phyloP scores from a whole-genome alignment of 805 yeast genomes.

The Metschnikowia continentalis region DNA sequence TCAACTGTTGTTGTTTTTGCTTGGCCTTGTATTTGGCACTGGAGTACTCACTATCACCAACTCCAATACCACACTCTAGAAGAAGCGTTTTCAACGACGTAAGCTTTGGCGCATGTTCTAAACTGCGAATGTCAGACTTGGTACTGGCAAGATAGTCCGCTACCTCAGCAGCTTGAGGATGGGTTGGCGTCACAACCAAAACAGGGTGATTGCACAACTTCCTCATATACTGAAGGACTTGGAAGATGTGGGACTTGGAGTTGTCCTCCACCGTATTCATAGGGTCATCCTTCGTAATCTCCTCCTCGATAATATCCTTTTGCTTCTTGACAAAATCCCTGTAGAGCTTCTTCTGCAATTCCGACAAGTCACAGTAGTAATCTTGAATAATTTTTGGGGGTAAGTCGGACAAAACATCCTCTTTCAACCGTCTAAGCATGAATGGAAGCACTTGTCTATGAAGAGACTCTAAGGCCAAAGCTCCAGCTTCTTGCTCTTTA shows the following conservation, averaged over 20 bases:
- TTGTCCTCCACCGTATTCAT: slow-evolving; percentile 39
- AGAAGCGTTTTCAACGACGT: slow-evolving; percentile 75
- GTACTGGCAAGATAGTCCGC: slow-evolving; percentile 53
- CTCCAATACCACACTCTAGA: slow-evolving; percentile 89
- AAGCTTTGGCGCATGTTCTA: slow-evolving; percentile 87
- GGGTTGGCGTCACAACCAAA: slow-evolving; percentile 73
- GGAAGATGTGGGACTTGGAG: slow-evolving; percentile 89
- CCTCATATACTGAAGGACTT: slow-evolving; percentile 95
- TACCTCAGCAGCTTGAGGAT: slow-evolving; percentile 78
- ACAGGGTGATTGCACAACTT: slow-evolving; percentile 96
- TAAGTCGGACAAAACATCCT: slow-evolving; percentile 89
- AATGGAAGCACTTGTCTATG: slow-evolving; percentile 97
- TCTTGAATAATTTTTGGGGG: slow-evolving; percentile 99
- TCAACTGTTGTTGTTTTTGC: slow-evolving; percentile 33
- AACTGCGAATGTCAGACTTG: slow-evolving; percentile 59
- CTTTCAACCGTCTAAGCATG: slow-evolving; percentile 91
- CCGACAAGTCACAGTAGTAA: slow-evolving; percentile 93
- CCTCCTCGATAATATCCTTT: slow-evolving; percentile 63
- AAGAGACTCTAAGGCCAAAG: slow-evolving; percentile 88
- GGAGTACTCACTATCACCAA: slow-evolving; percentile 33
- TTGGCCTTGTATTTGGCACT: slow-evolving; percentile 23
- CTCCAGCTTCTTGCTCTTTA: slow-evolving; percentile 95
- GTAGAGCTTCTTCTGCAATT: slow-evolving; percentile 81
- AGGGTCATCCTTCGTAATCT: slow-evolving; percentile 38
- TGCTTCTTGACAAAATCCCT: slow-evolving; percentile 87